Percentiles rank a stretch among this genome's conserved stretches.
These are phyloP conservation scores for Calonectria multiphialidica DNA, from an alignment of 2,329 filamentous ascomycete species.

Conservation along the genomic window DNA sequence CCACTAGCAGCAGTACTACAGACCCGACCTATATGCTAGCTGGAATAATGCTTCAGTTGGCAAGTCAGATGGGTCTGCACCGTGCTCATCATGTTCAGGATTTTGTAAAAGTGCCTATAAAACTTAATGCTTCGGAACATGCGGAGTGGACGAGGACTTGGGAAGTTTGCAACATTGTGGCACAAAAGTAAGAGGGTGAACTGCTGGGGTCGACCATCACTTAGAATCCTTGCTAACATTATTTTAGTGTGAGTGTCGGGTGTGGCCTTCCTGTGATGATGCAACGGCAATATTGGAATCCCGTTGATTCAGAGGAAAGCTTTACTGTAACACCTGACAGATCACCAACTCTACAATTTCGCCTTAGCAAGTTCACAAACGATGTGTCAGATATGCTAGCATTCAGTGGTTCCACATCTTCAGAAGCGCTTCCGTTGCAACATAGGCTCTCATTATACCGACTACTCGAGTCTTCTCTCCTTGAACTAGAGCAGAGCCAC, in stretches of 20 bases:
- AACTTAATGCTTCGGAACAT: conserved; percentile 3
- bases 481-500: background rate
- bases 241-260: conserved; percentile 10
- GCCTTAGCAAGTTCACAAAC: background rate
- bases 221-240: background rate
- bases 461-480: background rate
- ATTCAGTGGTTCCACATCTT: background rate
- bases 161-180: conserved; percentile 8
- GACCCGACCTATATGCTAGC: conserved; percentile 42
- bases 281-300: background rate
- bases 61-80: conserved; percentile 43
- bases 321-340: background rate
- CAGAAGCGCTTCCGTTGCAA: background rate
- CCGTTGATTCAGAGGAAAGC: background rate
- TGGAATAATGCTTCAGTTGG: conserved; percentile 44
- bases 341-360: background rate
- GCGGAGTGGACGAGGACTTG: conserved; percentile 23
- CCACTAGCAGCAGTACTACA: conserved; percentile 34
- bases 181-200: conserved; percentile 5
- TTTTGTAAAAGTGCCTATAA: conserved; percentile 23
- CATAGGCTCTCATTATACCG: background rate
- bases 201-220: background rate
- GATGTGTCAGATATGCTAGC: background rate
- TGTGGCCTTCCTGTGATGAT: conserved; percentile 14
- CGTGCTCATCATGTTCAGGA: conserved; percentile 35